These are phyloP conservation scores for Cryomyces antarcticus DNA, from an alignment of 495 filamentous ascomycete genomes.

Conservation along the genomic window DNA sequence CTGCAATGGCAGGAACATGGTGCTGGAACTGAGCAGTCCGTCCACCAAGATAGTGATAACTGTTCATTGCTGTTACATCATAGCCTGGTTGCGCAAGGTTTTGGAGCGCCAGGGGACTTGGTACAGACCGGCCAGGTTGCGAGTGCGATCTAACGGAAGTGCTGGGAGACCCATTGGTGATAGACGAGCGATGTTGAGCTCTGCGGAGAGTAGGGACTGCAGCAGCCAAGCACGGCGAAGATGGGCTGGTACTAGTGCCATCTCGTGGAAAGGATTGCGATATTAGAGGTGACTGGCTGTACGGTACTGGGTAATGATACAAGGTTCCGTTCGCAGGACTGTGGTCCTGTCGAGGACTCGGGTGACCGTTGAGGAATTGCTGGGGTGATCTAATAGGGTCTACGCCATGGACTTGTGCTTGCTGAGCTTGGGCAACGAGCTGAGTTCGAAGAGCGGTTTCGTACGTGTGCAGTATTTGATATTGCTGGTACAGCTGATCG, in stretches of 20 bases:
- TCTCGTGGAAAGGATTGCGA: slow-evolving; percentile 16
- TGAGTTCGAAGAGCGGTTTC: slow-evolving; percentile 36
- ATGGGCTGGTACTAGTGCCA: slow-evolving; percentile 32
- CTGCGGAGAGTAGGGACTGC: slow-evolving; percentile 35
- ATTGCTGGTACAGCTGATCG: slow-evolving; percentile 41
- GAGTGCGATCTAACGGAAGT: slow-evolving; percentile 41
- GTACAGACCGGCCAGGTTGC: slow-evolving; percentile 37
- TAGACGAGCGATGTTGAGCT: slow-evolving; percentile 34
- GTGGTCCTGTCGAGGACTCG: slow-evolving; percentile 26
- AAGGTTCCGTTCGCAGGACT: slow-evolving; percentile 26
- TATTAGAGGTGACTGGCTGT: slow-evolving; percentile 25
- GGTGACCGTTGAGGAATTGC: slow-evolving; percentile 12
- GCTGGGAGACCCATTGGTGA: slow-evolving; percentile 29
- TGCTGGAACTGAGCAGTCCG: slow-evolving; percentile 4
- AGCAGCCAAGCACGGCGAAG: slow-evolving; percentile 36
- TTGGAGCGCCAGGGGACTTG: slow-evolving; percentile 18
- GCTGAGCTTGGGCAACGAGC: slow-evolving; percentile 19
- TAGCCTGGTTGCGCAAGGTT: slow-evolving; percentile 14
- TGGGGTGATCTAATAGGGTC: slow-evolving; percentile 13
- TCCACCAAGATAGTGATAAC: not conserved
- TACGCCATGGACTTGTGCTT: slow-evolving; percentile 10
- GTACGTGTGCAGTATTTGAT: slow-evolving; percentile 43
- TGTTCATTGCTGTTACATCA: slow-evolving; percentile 3
- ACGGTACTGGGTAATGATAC: slow-evolving; percentile 28
- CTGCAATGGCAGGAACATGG: no score